Evolutionary conservation across 2,329 filamentous ascomycete genomes (phyloP), one percentile per base, ranked within the genome.

Genomic region (Chaetomiaceae sp.): DNA sequence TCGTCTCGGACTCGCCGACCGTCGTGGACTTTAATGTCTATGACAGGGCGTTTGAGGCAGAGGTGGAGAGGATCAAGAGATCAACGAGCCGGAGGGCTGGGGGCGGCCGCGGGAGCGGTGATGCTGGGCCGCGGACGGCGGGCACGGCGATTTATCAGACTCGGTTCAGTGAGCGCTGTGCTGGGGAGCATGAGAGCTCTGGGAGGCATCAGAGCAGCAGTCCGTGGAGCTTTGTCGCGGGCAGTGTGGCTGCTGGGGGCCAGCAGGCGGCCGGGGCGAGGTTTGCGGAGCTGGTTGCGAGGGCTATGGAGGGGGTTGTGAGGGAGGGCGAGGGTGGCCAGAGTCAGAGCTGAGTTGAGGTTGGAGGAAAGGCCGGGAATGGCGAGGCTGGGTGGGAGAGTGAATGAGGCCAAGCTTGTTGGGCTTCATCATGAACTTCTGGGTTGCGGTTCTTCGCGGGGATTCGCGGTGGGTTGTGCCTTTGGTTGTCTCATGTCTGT

Each of bases 21-120:
- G 86, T 85, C 1, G 87, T 89, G 5, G 90, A 95, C 55, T 89
- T 89, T 62, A 85, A 94, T 65, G 86, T 97, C 53, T 96, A 96
- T 67, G 89, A 95, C 67, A 82, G 80, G 1, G 92, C 92, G 0
- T 96, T 95, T 66, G 83, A 89, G 64, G 81, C 87, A 56, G 89
- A 96, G 70, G 81, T 94, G 25, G 80, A 86, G 54, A 80, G 85
- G 14, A 92, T 96, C 62, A 72, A 69, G 53, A 40, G 61, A 64
- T 36, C 30, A 10, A 32, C 40, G 10, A 52, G 47, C 10, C 8
- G 51, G 11, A 43, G 41, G 16, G 44, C 25, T n/a, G 14, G 41
- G 13, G 50, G 40, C 11, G 37, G 37, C 10, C 25, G 25, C 5
- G 25, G 25, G 25, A 27, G 9, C 5, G 25, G 25, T 27, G 25